Percentiles rank a stretch among this genome's conserved stretches.
Conservation (phyloP, 257 asterid genomes). For the Solanum lignicaule region DNA sequence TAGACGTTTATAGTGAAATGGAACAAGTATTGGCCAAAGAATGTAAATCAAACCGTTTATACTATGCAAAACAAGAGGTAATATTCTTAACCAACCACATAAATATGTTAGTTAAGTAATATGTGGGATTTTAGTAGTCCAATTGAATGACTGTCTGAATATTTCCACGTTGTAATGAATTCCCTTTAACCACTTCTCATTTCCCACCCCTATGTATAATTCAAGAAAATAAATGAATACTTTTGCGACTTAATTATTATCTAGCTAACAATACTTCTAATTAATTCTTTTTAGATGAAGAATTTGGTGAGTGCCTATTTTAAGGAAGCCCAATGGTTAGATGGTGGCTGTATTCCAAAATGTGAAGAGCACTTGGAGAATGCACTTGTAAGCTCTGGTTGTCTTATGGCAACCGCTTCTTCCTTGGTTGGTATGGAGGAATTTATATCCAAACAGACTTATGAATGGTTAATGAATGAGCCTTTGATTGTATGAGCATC, state of each 20-base stretch:
- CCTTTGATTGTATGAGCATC: conserved; percentile 5
- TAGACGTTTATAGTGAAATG: not conserved
- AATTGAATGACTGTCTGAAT: not conserved
- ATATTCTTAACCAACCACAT: not conserved
- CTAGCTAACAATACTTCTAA: not conserved
- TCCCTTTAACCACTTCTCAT: not conserved
- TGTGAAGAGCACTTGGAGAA: not conserved
- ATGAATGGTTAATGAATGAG: not conserved
- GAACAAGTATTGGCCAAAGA: not conserved
- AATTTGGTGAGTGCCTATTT: not conserved
- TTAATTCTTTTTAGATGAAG: not conserved
- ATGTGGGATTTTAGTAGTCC: not conserved
- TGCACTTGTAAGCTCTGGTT: conserved; percentile 3
- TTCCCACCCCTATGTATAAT: not conserved
- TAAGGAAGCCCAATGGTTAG: not conserved
- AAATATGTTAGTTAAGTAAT: not conserved
- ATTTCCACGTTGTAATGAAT: not conserved
- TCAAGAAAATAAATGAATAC: not conserved
- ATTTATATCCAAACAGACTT: not conserved
- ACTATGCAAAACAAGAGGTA: not conserved
- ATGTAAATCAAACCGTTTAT: conserved; percentile 1
- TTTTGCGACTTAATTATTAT: not conserved
- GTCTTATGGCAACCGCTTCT: not conserved
- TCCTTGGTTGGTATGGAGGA: not conserved
- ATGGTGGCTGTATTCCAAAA: not conserved